A percentile compares a stretch with the other conserved stretches of the same genome.
Evolutionary conservation across 2,329 filamentous ascomycete genomes (phyloP).

Genomic region (Cladobotryum mycophilum): DNA sequence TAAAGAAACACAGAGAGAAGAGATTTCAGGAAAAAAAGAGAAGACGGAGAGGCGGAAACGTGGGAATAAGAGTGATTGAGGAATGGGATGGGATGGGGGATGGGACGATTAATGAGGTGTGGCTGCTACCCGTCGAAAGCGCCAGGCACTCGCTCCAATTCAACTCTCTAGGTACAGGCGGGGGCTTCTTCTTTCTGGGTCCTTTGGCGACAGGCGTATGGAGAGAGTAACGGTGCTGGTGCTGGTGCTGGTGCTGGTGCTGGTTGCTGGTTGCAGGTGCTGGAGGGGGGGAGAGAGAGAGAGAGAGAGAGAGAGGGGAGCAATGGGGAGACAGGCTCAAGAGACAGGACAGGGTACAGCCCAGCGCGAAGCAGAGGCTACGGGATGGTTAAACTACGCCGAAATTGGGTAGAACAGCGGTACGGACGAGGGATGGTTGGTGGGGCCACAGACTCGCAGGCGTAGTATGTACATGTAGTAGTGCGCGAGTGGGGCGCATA

Average conservation of each 20-base stretch:
- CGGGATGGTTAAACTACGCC: background rate
- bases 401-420: background rate
- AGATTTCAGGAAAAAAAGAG: constrained; percentile 22
- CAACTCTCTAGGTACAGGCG: too few relatives aligned
- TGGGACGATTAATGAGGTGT: constrained; percentile 29
- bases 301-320: background rate
- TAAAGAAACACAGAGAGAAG: constrained; percentile 22
- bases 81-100: constrained; percentile 18
- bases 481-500: too few relatives aligned
- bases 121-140: constrained; percentile 3
- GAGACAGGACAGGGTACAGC: background rate
- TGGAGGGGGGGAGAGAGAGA: background rate
- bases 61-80: constrained; percentile 22
- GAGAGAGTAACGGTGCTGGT: too few relatives aligned
- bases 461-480: too few relatives aligned
- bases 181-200: too few relatives aligned
- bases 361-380: background rate
- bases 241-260: too few relatives aligned
- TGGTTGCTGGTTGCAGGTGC: too few relatives aligned
- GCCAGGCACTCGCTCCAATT: background rate
- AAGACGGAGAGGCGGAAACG: background rate
- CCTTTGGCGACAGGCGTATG: too few relatives aligned
- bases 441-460: too few relatives aligned
- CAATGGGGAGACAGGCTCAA: background rate
- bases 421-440: background rate